Evolutionary conservation across 2,329 filamentous ascomycete genomes (phyloP).

Genomic region (Aspergillus fructus): DNA sequence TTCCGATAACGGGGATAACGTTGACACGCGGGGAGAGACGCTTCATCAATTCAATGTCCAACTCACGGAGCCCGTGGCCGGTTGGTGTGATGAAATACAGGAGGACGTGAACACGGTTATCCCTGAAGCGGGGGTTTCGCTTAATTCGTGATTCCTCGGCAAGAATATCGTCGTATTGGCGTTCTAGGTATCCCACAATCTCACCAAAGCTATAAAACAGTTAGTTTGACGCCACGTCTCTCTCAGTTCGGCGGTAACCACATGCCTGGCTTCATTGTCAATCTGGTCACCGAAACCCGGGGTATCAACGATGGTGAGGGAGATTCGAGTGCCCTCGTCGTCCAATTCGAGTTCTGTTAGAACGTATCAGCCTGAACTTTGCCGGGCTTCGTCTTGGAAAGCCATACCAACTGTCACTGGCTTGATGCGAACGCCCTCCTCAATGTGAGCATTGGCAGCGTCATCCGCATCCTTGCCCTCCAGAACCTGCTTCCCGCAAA

Average conservation of each 20-base stretch:
- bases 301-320: conserved; percentile 96
- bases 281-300: conserved; percentile 98
- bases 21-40: conserved; percentile 97
- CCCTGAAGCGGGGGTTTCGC: conserved; percentile 99
- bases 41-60: conserved; percentile 99
- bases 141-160: conserved; percentile 99
- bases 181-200: conserved; percentile 96
- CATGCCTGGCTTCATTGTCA: conserved; percentile 95
- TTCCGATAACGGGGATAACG: conserved; percentile 97
- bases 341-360: conserved; percentile 75
- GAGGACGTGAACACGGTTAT: conserved; percentile 97
- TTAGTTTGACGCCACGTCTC: conserved; percentile 21
- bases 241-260: conserved; percentile 13
- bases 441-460: conserved; percentile 79
- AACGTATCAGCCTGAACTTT: conserved; percentile 11
- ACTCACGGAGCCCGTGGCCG: conserved; percentile 93
- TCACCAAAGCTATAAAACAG: conserved; percentile 74
- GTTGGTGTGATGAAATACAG: conserved; percentile 99
- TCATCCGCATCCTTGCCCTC: conserved; percentile 92
- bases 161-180: conserved; percentile 99
- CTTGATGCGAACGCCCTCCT: conserved; percentile 98
- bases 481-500: conserved; percentile 92
- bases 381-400: background rate
- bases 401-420: conserved; percentile 90
- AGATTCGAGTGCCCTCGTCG: conserved; percentile 97